Conservation (phyloP, 768 basidiomycete species). For the Sporobolomyces roseus region DNA sequence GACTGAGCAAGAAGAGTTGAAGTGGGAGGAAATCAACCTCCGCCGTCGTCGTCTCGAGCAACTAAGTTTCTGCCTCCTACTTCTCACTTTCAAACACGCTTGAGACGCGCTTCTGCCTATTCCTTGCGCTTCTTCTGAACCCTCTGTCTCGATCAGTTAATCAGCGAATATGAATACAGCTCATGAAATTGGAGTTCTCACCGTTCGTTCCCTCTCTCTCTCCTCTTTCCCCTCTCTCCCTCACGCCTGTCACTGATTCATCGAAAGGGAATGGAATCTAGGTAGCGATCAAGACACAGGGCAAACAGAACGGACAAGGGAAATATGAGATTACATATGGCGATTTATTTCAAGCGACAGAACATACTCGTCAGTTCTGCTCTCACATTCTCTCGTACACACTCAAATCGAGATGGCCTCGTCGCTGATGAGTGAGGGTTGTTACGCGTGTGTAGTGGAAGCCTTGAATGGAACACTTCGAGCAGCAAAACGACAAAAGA, state of each 20-base stretch:
- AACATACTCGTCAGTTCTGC: constrained; percentile 8
- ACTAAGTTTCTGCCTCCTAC: too few relatives aligned
- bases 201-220: background rate
- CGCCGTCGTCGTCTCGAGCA: too few relatives aligned
- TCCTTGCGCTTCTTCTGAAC: background rate
- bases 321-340: constrained; percentile 23
- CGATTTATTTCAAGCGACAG: constrained; percentile 18
- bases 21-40: too few relatives aligned
- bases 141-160: too few relatives aligned
- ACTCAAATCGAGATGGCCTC: background rate
- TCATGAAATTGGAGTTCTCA: constrained; percentile 20
- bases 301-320: background rate
- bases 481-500: constrained; percentile 38
- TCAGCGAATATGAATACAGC: constrained; percentile 3
- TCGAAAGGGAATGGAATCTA: background rate
- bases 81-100: too few relatives aligned
- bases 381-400: background rate
- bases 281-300: constrained; percentile 34
- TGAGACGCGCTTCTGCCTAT: background rate
- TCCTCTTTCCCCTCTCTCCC: background rate
- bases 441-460: constrained; percentile 19
- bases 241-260: too few relatives aligned
- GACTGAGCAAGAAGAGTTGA: too few relatives aligned
- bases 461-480: constrained; percentile 38
- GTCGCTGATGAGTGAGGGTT: too few relatives aligned